Evolutionary conservation across 2,329 filamentous ascomycete genomes (phyloP).

Genomic region (Colletotrichum limetticola): DNA sequence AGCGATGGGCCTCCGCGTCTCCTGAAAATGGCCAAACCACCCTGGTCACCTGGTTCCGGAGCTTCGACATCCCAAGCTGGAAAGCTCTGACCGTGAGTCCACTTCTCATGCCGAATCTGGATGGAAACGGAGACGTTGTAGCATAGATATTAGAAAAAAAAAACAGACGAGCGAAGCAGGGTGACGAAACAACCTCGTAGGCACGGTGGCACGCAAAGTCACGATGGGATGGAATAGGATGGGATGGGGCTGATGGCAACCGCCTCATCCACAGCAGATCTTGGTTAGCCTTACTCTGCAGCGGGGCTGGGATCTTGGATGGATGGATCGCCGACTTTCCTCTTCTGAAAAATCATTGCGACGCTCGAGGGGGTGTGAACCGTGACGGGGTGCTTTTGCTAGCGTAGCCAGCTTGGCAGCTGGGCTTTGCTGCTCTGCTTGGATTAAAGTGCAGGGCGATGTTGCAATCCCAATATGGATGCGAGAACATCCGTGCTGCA

Average conservation of each 20-base stretch:
- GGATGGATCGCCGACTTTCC: slow-evolving; percentile 22
- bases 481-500: slow-evolving; percentile 19
- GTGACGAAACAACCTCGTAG: slow-evolving; percentile 21
- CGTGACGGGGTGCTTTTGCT: background rate
- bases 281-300: slow-evolving; percentile 21
- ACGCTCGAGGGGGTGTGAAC: background rate
- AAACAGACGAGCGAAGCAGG: slow-evolving; percentile 12
- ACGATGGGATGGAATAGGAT: slow-evolving; percentile 9
- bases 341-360: background rate
- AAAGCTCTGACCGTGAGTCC: slow-evolving; percentile 19
- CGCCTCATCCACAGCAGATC: slow-evolving; percentile 26
- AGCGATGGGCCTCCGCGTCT: too few relatives aligned
- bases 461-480: slow-evolving; percentile 10
- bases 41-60: background rate
- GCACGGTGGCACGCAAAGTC: background rate
- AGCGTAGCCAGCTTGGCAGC: background rate
- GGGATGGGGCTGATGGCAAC: slow-evolving; percentile 21
- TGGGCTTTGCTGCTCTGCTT: background rate
- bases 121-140: slow-evolving; percentile 2
- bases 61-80: slow-evolving; percentile 6
- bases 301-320: slow-evolving; percentile 29
- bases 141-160: slow-evolving; percentile 14
- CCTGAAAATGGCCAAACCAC: background rate
- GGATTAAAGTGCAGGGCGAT: background rate
- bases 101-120: background rate